These are phyloP conservation scores for Scolecobasidium constrictum DNA, from an alignment of 2,329 filamentous ascomycete genomes.

Conservation along the genomic window DNA sequence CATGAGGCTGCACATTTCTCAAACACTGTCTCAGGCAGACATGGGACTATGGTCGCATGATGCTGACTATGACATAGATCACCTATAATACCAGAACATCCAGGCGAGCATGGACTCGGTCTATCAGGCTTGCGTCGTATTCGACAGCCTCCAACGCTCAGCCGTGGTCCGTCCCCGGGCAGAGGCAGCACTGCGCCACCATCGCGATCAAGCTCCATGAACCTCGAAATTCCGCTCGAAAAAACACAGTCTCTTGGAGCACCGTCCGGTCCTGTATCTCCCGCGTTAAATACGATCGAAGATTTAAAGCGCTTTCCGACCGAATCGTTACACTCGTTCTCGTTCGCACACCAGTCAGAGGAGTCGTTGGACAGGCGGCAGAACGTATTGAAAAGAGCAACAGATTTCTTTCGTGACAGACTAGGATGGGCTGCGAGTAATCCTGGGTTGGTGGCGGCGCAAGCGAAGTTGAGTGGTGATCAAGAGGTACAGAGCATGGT, in stretches of 20 bases:
- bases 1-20: no score
- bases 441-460: slow-evolving; percentile 68
- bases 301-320: slow-evolving; percentile 87
- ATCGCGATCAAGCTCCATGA: slow-evolving; percentile 61
- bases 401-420: slow-evolving; percentile 93
- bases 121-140: slow-evolving; percentile 85
- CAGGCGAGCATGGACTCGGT: slow-evolving; percentile 67
- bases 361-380: slow-evolving; percentile 86
- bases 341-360: slow-evolving; percentile 90
- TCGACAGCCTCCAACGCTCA: slow-evolving; percentile 60
- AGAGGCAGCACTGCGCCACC: slow-evolving; percentile 21
- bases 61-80: slow-evolving; percentile 46
- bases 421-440: slow-evolving; percentile 70
- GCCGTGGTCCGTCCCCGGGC: slow-evolving; percentile 42
- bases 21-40: no score
- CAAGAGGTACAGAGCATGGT: slow-evolving; percentile 83
- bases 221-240: slow-evolving; percentile 50
- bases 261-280: slow-evolving; percentile 57
- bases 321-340: slow-evolving; percentile 96
- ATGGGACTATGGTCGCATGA: not conserved
- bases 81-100: slow-evolving; percentile 70
- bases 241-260: slow-evolving; percentile 26
- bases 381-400: slow-evolving; percentile 82
- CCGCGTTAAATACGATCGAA: slow-evolving; percentile 64
- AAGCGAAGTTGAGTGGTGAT: slow-evolving; percentile 73